phyloP scores from a whole-genome alignment of 1,284 basidiomycete genomes.

The Cystobasidium slooffiae region DNA sequence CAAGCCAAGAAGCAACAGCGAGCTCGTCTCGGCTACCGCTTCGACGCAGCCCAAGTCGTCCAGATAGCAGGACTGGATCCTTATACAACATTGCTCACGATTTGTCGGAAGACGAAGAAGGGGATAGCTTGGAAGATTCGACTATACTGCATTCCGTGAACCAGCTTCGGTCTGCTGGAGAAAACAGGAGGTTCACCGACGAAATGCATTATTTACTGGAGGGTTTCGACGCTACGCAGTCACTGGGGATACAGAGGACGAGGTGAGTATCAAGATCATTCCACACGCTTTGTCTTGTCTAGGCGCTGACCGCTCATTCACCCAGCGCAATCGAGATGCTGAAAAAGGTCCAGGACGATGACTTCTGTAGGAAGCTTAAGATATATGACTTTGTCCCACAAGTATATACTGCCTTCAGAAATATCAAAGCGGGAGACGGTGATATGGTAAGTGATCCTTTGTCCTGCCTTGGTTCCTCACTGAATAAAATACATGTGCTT shows the following conservation, averaged over 20 bases:
- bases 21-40: too few species aligned
- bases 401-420: constrained; percentile 16
- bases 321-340: constrained; percentile 32
- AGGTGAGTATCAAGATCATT: not conserved
- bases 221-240: not conserved
- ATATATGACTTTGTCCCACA: constrained; percentile 11
- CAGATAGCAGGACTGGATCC: not conserved
- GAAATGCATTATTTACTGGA: constrained; percentile 34
- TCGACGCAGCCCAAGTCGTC: too few species aligned
- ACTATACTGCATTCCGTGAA: constrained; percentile 5
- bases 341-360: constrained; percentile 9
- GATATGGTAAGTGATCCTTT: constrained; percentile 11
- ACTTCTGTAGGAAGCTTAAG: constrained; percentile 24
- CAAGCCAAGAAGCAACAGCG: too few species aligned
- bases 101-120: constrained; percentile 1
- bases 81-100: not conserved
- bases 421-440: constrained; percentile 19
- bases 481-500: not conserved
- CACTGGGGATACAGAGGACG: constrained; percentile 14
- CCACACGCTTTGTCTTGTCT: not conserved
- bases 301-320: not conserved
- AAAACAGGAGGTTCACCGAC: constrained; percentile 25
- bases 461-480: not conserved
- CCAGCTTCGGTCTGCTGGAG: constrained; percentile 33
- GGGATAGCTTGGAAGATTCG: not conserved